A percentile compares a stretch with the other conserved stretches of the same genome.
phyloP scores from a whole-genome alignment of 345 rosid species.

The Zanthoxylum bungeanum region DNA sequence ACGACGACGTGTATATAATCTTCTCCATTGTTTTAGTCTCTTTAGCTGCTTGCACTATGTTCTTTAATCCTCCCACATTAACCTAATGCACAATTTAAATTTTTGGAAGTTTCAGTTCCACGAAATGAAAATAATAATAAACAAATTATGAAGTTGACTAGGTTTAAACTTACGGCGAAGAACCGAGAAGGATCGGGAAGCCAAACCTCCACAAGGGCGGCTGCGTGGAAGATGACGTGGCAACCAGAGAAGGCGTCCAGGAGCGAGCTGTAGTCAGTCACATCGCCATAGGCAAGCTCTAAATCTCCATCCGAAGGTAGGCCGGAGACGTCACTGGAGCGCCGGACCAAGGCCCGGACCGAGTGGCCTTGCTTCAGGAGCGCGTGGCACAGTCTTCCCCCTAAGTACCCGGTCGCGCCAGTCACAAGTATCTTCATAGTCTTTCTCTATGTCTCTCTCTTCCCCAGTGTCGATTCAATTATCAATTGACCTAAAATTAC shows the following conservation, averaged over 20 bases:
- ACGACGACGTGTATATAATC: slow-evolving; percentile 82
- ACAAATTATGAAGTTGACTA: background rate
- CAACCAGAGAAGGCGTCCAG: slow-evolving; percentile 66
- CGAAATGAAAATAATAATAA: background rate
- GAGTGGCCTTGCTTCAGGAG: slow-evolving; percentile 57
- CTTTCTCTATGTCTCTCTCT: slow-evolving; percentile 2
- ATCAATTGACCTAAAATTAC: too few species aligned
- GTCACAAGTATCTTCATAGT: slow-evolving; percentile 65
- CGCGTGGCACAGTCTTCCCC: slow-evolving; percentile 72
- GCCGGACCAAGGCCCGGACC: slow-evolving; percentile 82
- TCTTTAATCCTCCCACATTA: slow-evolving; percentile 83
- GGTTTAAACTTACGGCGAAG: slow-evolving; percentile 44
- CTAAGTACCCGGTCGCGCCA: slow-evolving; percentile 83
- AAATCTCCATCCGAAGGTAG: slow-evolving; percentile 40
- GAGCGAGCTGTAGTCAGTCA: slow-evolving; percentile 64
- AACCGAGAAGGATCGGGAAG: slow-evolving; percentile 79
- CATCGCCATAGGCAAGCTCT: slow-evolving; percentile 78
- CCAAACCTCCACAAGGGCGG: slow-evolving; percentile 93
- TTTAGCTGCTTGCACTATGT: slow-evolving; percentile 57
- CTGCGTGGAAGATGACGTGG: slow-evolving; percentile 73
- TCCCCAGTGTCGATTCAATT: background rate
- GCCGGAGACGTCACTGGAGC: slow-evolving; percentile 65
- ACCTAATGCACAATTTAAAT: slow-evolving; percentile 36
- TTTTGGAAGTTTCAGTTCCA: background rate
- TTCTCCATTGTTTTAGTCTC: slow-evolving; percentile 53